Conservation (phyloP, 2,329 filamentous ascomycete species). For the Pseudogymnoascus sp. region DNA sequence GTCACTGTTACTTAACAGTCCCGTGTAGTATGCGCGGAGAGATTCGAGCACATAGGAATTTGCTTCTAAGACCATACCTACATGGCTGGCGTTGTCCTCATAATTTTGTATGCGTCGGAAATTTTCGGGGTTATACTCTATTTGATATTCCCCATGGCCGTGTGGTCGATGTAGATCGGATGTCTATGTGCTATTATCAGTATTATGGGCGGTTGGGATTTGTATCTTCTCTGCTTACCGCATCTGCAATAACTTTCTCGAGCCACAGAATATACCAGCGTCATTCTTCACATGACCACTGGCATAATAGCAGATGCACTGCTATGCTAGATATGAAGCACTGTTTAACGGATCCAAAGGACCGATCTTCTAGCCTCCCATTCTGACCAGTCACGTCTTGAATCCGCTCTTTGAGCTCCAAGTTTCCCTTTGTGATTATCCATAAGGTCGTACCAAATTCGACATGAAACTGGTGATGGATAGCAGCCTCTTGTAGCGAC, state of each 20-base stretch:
- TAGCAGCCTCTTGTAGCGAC: slow-evolving; percentile 23
- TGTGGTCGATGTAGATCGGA: background rate
- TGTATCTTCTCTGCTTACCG: slow-evolving; percentile 19
- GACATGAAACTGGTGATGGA: slow-evolving; percentile 26
- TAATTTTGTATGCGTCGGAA: slow-evolving; percentile 33
- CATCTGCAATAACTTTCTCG: slow-evolving; percentile 29
- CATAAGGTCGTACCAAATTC: slow-evolving; percentile 32
- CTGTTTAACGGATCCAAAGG: slow-evolving; percentile 27
- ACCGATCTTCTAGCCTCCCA: slow-evolving; percentile 28
- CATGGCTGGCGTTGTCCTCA: slow-evolving; percentile 33
- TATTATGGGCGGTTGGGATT: too few species aligned
- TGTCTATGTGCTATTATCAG: background rate
- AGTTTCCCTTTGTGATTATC: slow-evolving; percentile 35
- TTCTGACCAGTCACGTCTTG: slow-evolving; percentile 29
- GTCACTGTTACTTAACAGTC: slow-evolving; percentile 12
- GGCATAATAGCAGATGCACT: slow-evolving; percentile 33
- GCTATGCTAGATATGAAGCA: slow-evolving; percentile 33
- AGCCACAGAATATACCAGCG: slow-evolving; percentile 36
- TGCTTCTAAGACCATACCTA: slow-evolving; percentile 31
- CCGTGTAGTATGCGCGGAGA: slow-evolving; percentile 27
- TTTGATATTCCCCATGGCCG: background rate
- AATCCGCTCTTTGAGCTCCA: slow-evolving; percentile 26
- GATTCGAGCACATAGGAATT: slow-evolving; percentile 34
- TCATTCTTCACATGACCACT: slow-evolving; percentile 39
- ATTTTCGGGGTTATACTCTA: slow-evolving; percentile 22